A percentile compares a stretch with the other conserved stretches of the same genome.
phyloP scores from a whole-genome alignment of 2,329 filamentous ascomycete species.

The Aureobasidium sp. region DNA sequence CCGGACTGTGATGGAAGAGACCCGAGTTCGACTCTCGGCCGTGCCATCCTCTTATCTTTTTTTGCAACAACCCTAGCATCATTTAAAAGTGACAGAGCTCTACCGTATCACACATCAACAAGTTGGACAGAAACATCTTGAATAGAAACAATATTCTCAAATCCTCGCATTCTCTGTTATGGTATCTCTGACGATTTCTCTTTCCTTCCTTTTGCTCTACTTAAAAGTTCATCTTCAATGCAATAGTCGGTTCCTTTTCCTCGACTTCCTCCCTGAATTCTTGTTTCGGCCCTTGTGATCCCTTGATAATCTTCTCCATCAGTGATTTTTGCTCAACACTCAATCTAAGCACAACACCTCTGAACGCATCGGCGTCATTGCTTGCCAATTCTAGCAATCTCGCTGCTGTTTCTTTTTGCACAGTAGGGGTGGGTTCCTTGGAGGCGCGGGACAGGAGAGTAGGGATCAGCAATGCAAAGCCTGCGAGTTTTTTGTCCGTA shows the following conservation, averaged over 20 bases:
- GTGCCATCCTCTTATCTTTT: not conserved
- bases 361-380: conserved; percentile 65
- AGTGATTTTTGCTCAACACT: conserved; percentile 63
- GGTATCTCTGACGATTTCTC: not conserved
- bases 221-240: conserved; percentile 83
- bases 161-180: not conserved
- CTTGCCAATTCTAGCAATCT: conserved; percentile 76
- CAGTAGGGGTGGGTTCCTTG: conserved; percentile 32
- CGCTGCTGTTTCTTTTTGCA: conserved; percentile 67
- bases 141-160: not conserved
- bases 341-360: conserved; percentile 65
- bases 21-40: not conserved
- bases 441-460: conserved; percentile 67
- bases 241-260: conserved; percentile 67
- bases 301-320: conserved; percentile 58
- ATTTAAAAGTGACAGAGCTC: no score
- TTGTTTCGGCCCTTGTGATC: conserved; percentile 38
- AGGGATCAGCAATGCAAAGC: conserved; percentile 70
- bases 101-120: no score
- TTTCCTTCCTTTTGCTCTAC: no score
- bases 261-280: conserved; percentile 39
- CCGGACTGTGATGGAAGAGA: not conserved
- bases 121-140: not conserved
- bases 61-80: no score
- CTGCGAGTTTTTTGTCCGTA: conserved; percentile 43